A percentile compares a stretch with the other conserved stretches of the same genome.
phyloP scores from a whole-genome alignment of 108 stramenopile species.

The Nitzschia sp. region DNA sequence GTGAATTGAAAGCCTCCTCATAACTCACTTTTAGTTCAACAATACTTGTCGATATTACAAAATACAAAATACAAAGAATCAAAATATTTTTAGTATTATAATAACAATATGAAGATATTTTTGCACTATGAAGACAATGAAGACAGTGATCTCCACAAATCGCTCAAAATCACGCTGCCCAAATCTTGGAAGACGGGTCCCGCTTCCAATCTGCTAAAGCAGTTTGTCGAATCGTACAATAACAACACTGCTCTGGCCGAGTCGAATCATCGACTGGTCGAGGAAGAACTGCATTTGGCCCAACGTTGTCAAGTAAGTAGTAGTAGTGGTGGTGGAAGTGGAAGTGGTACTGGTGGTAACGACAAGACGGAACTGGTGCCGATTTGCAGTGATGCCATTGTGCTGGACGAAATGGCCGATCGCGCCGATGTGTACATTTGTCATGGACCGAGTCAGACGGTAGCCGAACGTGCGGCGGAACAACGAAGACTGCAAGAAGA shows the following conservation, averaged over 20 bases:
- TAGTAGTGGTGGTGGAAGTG: conserved; percentile 3
- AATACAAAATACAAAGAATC: no score
- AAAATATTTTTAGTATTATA: no score
- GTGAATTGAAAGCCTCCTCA: no score
- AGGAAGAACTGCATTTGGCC: conserved; percentile 55
- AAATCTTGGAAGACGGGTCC: conserved; percentile 88
- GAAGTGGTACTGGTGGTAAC: conserved; percentile 4
- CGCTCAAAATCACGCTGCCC: conserved; percentile 89
- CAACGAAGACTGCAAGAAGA: conserved; percentile 35
- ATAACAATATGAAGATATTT: conserved; percentile 85
- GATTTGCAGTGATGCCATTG: conserved; percentile 72
- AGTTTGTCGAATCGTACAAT: conserved; percentile 89
- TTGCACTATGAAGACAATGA: conserved; percentile 90
- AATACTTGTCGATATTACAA: no score
- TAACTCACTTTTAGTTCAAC: no score
- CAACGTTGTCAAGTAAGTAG: conserved; percentile 30
- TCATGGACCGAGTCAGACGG: conserved; percentile 64
- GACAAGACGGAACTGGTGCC: conserved; percentile 35
- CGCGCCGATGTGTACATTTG: conserved; percentile 75
- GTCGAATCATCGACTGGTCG: conserved; percentile 53
- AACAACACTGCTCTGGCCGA: conserved; percentile 51
- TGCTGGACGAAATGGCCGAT: conserved; percentile 69
- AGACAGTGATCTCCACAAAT: conserved; percentile 66
- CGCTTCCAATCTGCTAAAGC: conserved; percentile 64
- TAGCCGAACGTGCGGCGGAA: conserved; percentile 47